These are phyloP conservation scores for Cryptomeria japonica DNA, from an alignment of 75 land plant genomes.

Conservation along the genomic window DNA sequence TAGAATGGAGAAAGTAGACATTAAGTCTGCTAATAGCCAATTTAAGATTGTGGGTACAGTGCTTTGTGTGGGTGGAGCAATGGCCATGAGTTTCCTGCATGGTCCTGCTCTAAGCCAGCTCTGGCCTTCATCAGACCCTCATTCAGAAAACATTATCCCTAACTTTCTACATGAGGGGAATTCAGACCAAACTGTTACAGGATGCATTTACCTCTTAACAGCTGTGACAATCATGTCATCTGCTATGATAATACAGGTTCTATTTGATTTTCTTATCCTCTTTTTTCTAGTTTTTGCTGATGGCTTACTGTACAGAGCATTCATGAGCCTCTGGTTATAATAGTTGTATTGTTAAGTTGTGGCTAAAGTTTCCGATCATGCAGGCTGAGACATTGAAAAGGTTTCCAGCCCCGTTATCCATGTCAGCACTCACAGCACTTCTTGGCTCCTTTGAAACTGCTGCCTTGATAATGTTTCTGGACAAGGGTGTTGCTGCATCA, in stretches of 20 bases:
- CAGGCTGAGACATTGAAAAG: neutral
- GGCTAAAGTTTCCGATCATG: neutral
- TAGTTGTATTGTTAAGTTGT: neutral
- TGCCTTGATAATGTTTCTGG: neutral
- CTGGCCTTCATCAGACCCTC: neutral
- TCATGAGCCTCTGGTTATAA: too few species aligned
- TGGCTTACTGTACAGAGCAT: neutral
- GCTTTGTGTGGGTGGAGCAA: constrained; percentile 52
- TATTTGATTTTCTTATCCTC: neutral
- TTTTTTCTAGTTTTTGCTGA: neutral
- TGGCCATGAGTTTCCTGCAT: constrained; percentile 50
- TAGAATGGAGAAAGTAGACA: constrained; percentile 55
- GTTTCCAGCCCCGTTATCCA: neutral
- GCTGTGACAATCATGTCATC: constrained; percentile 35
- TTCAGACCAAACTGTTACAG: constrained; percentile 25
- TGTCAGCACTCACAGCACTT: neutral
- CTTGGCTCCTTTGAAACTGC: neutral
- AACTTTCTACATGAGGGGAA: neutral
- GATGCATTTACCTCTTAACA: constrained; percentile 44
- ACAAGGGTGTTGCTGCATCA: neutral
- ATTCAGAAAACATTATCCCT: neutral
- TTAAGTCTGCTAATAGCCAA: constrained; percentile 37
- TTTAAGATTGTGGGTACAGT: constrained; percentile 54
- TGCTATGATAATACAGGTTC: constrained; percentile 48
- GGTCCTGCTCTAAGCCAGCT: constrained; percentile 6